phyloP scores from a whole-genome alignment of 768 basidiomycete genomes.

The Mycena indigotica region DNA sequence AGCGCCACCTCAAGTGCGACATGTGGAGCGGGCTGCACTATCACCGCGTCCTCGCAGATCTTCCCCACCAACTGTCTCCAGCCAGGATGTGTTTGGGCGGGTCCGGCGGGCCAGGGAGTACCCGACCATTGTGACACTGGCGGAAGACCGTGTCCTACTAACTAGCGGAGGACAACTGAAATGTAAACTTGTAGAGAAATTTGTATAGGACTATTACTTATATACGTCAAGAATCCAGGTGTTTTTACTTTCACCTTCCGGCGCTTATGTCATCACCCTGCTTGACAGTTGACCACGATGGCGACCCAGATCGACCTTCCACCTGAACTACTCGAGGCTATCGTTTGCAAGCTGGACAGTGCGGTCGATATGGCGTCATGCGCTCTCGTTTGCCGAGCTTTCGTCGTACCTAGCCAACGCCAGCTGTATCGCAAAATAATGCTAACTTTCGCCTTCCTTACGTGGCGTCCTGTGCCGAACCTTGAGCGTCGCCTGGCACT shows the following conservation, averaged over 20 bases:
- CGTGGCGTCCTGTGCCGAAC: not conserved
- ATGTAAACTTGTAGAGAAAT: no score
- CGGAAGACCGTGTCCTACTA: not conserved
- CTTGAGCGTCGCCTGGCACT: not conserved
- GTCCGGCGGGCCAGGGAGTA: not conserved
- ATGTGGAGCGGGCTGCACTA: constrained; percentile 6
- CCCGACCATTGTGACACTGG: constrained; percentile 1
- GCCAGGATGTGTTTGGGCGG: constrained; percentile 17
- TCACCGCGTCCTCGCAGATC: constrained; percentile 20
- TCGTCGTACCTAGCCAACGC: not conserved
- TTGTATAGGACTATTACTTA: no score
- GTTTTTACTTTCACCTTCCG: no score
- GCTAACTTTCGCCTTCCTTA: not conserved
- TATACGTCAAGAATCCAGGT: no score
- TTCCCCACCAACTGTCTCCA: no score
- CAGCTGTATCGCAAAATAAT: not conserved
- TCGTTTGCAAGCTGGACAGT: not conserved
- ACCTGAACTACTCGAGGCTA: not conserved
- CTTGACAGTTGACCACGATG: no score
- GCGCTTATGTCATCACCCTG: no score
- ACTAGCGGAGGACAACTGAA: no score
- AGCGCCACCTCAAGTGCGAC: not conserved
- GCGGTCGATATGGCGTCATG: not conserved
- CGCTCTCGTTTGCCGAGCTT: not conserved
- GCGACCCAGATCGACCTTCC: no score